Conservation (phyloP, 352 stramenopile species). For the Peronospora tabacina region DNA sequence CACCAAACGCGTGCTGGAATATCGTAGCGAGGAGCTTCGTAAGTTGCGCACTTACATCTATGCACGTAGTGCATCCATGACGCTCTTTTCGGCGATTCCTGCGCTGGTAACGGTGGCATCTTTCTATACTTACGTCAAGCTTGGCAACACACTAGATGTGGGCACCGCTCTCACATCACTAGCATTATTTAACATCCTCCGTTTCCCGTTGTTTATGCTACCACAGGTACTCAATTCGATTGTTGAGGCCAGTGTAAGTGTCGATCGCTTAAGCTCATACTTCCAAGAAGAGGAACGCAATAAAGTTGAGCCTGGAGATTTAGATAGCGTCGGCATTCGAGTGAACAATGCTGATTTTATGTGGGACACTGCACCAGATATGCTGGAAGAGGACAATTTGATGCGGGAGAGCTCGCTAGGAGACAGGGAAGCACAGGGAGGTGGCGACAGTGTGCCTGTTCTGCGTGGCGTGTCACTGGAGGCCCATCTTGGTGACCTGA, state of each 20-base stretch:
- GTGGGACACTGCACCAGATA: conserved; percentile 48
- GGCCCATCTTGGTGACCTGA: conserved; percentile 47
- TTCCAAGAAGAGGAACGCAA: conserved; percentile 58
- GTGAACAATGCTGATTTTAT: conserved; percentile 49
- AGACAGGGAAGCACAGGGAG: conserved; percentile 15
- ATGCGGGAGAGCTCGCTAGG: conserved; percentile 26
- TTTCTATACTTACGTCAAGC: conserved; percentile 73
- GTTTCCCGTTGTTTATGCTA: conserved; percentile 96
- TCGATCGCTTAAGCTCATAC: conserved; percentile 49
- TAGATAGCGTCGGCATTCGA: conserved; percentile 47
- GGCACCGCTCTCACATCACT: conserved; percentile 85
- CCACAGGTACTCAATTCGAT: conserved; percentile 93
- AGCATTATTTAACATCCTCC: conserved; percentile 92
- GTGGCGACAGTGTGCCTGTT: conserved; percentile 19
- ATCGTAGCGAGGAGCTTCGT: conserved; percentile 67
- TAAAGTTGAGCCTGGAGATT: conserved; percentile 54
- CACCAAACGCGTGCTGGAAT: conserved; percentile 45
- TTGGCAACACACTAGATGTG: conserved; percentile 88
- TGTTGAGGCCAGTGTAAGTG: conserved; percentile 82
- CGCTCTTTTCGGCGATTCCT: conserved; percentile 80
- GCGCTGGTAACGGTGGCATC: conserved; percentile 89
- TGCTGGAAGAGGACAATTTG: conserved; percentile 25
- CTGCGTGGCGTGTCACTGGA: conserved; percentile 60
- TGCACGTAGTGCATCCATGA: conserved; percentile 41
- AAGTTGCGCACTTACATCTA: conserved; percentile 64